These are phyloP conservation scores for Microstegium vimineum DNA, from an alignment of 176 grass and related monocot genomes.

Conservation along the genomic window DNA sequence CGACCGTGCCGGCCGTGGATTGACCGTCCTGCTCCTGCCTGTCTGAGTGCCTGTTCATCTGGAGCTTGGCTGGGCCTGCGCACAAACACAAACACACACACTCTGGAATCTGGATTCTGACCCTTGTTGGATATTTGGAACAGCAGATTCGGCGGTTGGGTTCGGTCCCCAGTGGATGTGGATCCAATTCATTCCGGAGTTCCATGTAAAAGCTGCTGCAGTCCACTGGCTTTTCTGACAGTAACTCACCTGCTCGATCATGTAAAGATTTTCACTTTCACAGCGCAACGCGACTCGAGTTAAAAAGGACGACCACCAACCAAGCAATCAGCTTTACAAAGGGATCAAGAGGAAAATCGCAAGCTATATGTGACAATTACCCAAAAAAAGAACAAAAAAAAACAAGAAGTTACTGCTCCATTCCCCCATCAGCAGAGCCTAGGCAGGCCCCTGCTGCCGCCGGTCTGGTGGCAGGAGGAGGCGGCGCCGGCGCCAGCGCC, in stretches of 20 bases:
- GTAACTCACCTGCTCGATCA: neutral
- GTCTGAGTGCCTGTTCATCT: neutral
- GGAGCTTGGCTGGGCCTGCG: neutral
- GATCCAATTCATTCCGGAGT: neutral
- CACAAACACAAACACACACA: neutral
- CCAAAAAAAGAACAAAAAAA: neutral
- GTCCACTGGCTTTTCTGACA: neutral
- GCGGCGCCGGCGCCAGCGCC: conserved; percentile 11
- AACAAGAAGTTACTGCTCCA: neutral
- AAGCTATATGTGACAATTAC: neutral
- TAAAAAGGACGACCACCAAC: neutral
- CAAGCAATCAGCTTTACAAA: conserved; percentile 23
- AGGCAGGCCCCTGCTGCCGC: conserved; percentile 50
- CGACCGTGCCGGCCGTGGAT: neutral
- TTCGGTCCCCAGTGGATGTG: neutral
- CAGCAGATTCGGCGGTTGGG: neutral
- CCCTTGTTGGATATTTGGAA: neutral
- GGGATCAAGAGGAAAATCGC: neutral
- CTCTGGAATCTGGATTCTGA: neutral
- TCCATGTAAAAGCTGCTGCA: neutral
- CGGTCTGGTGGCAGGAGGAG: conserved; percentile 40
- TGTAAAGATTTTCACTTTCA: neutral
- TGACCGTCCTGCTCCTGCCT: neutral
- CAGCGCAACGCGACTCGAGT: neutral
- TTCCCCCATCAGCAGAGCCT: conserved; percentile 55